phyloP scores from a whole-genome alignment of 2,329 filamentous ascomycete species.

The Trichoderma breve region DNA sequence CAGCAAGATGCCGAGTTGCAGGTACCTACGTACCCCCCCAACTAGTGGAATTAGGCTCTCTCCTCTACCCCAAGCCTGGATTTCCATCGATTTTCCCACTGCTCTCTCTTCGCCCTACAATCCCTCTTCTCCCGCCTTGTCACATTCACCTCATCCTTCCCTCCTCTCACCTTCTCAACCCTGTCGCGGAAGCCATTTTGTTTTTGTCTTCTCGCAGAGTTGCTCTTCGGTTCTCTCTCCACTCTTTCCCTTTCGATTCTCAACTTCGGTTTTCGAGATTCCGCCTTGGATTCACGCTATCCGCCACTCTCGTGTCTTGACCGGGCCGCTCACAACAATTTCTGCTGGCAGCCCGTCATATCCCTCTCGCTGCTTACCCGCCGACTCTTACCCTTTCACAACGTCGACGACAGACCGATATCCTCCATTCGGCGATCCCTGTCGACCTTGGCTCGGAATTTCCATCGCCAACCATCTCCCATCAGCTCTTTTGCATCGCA shows the following conservation, averaged over 20 bases:
- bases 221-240: not conserved
- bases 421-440: constrained; percentile 1
- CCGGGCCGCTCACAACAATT: constrained; percentile 10
- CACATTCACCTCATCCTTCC: not conserved
- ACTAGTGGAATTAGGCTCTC: constrained; percentile 17
- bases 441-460: constrained; percentile 15
- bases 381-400: not conserved
- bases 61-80: constrained; percentile 12
- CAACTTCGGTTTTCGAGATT: not conserved
- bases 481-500: not conserved
- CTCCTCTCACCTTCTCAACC: constrained; percentile 3
- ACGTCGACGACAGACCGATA: constrained; percentile 10
- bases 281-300: constrained; percentile 2
- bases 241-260: constrained; percentile 10
- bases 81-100: constrained; percentile 8
- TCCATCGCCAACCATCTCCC: constrained; percentile 18
- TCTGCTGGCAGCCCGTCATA: constrained; percentile 8
- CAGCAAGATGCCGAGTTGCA: not conserved
- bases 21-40: not conserved
- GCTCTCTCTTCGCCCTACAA: constrained; percentile 18
- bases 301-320: constrained; percentile 7
- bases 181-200: constrained; percentile 5
- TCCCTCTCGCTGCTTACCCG: not conserved
- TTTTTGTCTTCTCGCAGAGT: not conserved
- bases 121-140: not conserved